Evolutionary conservation across 306 rosid species (phyloP).

Genomic region (Phaseolus lunatus): DNA sequence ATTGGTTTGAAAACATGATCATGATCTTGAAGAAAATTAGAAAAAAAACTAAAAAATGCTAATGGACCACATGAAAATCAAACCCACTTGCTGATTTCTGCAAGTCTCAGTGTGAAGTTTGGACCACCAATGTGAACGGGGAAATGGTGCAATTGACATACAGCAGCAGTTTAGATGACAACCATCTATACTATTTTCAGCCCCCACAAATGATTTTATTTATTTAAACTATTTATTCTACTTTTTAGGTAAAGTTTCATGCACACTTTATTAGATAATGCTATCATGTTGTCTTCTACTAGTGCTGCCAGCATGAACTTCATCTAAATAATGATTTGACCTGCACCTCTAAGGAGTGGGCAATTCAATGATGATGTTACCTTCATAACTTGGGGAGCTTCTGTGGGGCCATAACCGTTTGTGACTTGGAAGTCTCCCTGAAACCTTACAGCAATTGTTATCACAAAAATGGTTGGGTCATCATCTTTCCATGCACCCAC

Average conservation of each 20-base stretch:
- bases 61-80: not conserved
- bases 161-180: not conserved
- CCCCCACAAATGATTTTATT: not conserved
- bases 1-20: not conserved
- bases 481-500: conserved; percentile 59
- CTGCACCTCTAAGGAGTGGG: not conserved
- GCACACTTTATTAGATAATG: not conserved
- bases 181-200: not conserved
- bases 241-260: not conserved
- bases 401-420: conserved; percentile 67
- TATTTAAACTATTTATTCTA: not conserved
- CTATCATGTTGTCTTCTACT: not conserved
- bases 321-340: not conserved
- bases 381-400: conserved; percentile 65
- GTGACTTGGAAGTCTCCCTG: conserved; percentile 77
- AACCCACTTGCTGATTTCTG: not conserved
- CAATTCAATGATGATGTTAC: conserved; percentile 28
- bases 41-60: not conserved
- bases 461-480: conserved; percentile 66
- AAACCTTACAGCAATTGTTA: conserved; percentile 40
- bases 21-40: not conserved
- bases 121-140: not conserved
- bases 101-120: not conserved
- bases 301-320: too few relatives aligned
- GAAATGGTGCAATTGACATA: not conserved